These are phyloP conservation scores for Sclerotinia sclerotiorum DNA, from an alignment of 2,329 filamentous ascomycete species.

Conservation along the genomic window DNA sequence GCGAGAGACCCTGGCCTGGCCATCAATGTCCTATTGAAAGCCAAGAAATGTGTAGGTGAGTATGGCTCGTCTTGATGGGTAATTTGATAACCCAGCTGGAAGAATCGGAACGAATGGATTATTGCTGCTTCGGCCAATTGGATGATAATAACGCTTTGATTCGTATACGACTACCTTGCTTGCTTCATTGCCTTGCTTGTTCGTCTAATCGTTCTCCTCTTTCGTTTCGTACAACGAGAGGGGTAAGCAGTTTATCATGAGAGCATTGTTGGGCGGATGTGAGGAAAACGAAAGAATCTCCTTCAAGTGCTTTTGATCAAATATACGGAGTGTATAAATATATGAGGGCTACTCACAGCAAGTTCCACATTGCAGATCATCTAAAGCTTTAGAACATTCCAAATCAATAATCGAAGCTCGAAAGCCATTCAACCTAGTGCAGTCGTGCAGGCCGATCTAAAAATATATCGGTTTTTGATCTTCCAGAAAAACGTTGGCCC, in stretches of 20 bases:
- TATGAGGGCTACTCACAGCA: neutral
- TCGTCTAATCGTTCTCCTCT: neutral
- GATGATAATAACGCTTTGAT: neutral
- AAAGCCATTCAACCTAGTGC: neutral
- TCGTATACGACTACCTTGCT: neutral
- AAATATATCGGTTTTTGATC: neutral
- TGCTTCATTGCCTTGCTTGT: neutral
- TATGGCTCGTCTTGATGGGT: neutral
- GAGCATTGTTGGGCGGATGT: neutral
- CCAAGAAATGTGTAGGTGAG: neutral
- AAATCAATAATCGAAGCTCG: neutral
- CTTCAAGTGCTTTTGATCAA: neutral
- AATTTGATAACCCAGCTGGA: neutral
- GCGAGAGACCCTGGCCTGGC: too few relatives aligned
- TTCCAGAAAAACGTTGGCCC: slow-evolving; percentile 2
- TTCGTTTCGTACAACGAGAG: neutral
- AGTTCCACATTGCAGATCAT: slow-evolving; percentile 13
- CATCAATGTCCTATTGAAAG: neutral
- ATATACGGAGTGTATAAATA: neutral
- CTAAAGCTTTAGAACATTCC: slow-evolving; percentile 11
- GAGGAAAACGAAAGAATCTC: neutral
- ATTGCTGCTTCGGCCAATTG: neutral
- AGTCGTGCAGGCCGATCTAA: neutral
- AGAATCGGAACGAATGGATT: neutral
- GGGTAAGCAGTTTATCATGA: slow-evolving; percentile 7